Evolutionary conservation across 345 rosid species (phyloP).

Genomic region (Eucalyptus camaldulensis): DNA sequence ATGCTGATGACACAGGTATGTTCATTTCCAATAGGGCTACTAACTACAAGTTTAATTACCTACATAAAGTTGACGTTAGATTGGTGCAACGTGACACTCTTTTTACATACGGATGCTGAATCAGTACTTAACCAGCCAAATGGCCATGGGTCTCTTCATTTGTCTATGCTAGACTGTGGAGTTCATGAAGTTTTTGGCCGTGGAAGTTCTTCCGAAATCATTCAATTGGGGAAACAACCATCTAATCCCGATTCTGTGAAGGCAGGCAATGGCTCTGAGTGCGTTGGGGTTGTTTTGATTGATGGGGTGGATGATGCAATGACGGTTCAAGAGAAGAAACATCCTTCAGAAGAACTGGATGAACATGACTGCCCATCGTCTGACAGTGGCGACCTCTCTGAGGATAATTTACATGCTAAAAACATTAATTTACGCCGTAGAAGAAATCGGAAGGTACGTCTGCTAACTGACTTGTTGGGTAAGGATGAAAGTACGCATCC

Average conservation of each 20-base stretch:
- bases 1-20: conserved; percentile 23
- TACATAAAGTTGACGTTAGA: not conserved
- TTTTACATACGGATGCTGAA: conserved; percentile 4
- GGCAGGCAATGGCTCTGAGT: conserved; percentile 5
- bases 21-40: not conserved
- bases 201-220: not conserved
- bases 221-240: conserved; percentile 4
- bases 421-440: conserved; percentile 36
- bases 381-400: conserved; percentile 38
- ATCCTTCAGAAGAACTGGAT: conserved; percentile 18
- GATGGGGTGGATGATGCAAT: conserved; percentile 12
- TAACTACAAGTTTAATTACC: not conserved
- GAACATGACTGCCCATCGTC: conserved; percentile 30
- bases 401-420: conserved; percentile 7
- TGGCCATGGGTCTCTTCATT: conserved; percentile 4
- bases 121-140: conserved; percentile 11
- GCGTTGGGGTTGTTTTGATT: conserved; percentile 7
- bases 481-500: conserved; percentile 13
- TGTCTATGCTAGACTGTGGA: not conserved
- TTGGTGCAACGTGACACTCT: not conserved
- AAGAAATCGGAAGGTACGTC: conserved; percentile 56
- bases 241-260: not conserved
- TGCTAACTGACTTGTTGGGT: conserved; percentile 64
- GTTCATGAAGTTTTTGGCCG: conserved; percentile 6
- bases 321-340: conserved; percentile 9